phyloP scores from a whole-genome alignment of 306 rosid genomes.

The Cucumis hystrix region DNA sequence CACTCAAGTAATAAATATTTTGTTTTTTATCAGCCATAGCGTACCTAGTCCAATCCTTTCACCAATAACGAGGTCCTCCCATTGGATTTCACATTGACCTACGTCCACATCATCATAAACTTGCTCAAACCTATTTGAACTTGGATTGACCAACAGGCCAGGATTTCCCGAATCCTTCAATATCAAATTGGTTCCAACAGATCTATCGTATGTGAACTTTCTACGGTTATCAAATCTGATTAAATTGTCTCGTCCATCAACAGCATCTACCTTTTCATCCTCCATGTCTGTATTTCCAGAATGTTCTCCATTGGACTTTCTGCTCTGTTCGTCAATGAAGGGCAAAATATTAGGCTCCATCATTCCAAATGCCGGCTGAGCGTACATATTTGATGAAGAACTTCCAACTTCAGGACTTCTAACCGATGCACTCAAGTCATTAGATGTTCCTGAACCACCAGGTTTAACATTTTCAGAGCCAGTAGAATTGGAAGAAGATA shows the following conservation, averaged over 20 bases:
- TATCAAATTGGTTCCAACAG: slow-evolving; percentile 46
- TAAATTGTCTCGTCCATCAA: slow-evolving; percentile 29
- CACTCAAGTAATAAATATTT: not conserved
- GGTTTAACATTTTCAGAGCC: slow-evolving; percentile 34
- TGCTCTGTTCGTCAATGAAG: slow-evolving; percentile 23
- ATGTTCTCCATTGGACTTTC: slow-evolving; percentile 18
- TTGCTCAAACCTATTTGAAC: slow-evolving; percentile 44
- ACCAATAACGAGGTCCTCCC: slow-evolving; percentile 90
- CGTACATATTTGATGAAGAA: slow-evolving; percentile 15
- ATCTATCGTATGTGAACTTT: slow-evolving; percentile 46
- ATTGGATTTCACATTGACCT: slow-evolving; percentile 84
- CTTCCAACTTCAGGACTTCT: slow-evolving; percentile 23
- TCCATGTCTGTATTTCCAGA: slow-evolving; percentile 17
- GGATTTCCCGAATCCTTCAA: slow-evolving; percentile 49
- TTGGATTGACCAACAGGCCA: slow-evolving; percentile 36
- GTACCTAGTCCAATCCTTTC: slow-evolving; percentile 97
- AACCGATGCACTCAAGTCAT: slow-evolving; percentile 19
- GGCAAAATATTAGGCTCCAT: slow-evolving; percentile 19
- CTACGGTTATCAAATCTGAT: slow-evolving; percentile 30
- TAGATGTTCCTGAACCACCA: slow-evolving; percentile 28
- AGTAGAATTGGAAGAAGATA: slow-evolving; percentile 39
- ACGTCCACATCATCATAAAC: slow-evolving; percentile 88
- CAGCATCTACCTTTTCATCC: slow-evolving; percentile 14
- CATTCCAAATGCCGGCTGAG: slow-evolving; percentile 16
- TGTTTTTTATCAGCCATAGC: slow-evolving; percentile 11